Evolutionary conservation across 192 early-diverging fungal species (phyloP), one percentile per base, ranked within the genome.

Genomic region (Pilaira anomala): DNA sequence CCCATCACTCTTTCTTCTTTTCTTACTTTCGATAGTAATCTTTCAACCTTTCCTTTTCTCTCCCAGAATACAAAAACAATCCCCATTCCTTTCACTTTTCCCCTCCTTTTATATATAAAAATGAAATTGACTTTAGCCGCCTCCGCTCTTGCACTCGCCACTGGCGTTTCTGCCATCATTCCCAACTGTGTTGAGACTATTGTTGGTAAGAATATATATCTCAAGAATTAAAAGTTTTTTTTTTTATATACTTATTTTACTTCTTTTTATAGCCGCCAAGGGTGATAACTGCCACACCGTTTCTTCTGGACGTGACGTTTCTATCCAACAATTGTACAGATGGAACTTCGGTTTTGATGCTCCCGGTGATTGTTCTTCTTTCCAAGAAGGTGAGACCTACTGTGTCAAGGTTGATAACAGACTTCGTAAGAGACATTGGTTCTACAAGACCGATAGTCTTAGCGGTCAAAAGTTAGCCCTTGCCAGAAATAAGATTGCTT

Each of bases 91-190:
- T 65, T 29, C 29, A 52, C 64, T 41, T 60, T 16, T 9, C 45
- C 56, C 56, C 33, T 55, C 36, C 60, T 53, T 50, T 48, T 63
- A 46, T 29, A 45, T 57, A 48, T 46, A 36, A 45, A 56, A 73
- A 73, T 73, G 71, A 73, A 73, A 45, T 73, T 73, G 48, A 40
- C 65, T 48, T 21, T 67, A 29, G 21, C 66, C 56, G 55, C 71
- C 11, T 60, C 67, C 28, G 53, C 65, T 39, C 30, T 73, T 19
- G 60, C 65, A 18, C 14, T 73, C 1, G 65, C 65, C 40, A 41
- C 46, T 16, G 44, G 48, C 19, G 48, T 49, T 16, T 36, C 45
- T 40, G 65, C 71, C 29, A 39, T 30, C 51, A 59, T 18, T 22
- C 44, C 53, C 40, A 21, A 8, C 13, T 63, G 65, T 55, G 16